phyloP scores from a whole-genome alignment of 2,329 filamentous ascomycete genomes.

The Curvularia verruculosa region DNA sequence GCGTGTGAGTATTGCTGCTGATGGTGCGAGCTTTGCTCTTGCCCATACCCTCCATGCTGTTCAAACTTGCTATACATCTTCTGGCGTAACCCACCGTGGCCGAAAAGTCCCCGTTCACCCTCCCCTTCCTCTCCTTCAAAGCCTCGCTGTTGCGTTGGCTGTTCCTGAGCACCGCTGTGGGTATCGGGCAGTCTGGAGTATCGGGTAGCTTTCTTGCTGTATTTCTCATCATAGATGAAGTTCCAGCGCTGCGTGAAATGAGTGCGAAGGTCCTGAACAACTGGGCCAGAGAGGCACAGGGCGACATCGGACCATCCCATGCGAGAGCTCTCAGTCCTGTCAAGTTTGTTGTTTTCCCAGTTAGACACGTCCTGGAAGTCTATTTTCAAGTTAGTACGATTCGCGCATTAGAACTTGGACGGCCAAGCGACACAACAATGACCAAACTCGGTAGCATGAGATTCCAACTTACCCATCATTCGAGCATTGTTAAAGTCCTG shows the following conservation, averaged over 20 bases:
- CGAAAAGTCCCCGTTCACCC: slow-evolving; percentile 45
- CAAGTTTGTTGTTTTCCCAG: slow-evolving; percentile 85
- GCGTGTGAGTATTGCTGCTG: slow-evolving; percentile 36
- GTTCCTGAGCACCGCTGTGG: slow-evolving; percentile 43
- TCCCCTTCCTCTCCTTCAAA: slow-evolving; percentile 45
- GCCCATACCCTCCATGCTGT: slow-evolving; percentile 35
- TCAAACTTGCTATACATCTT: slow-evolving; percentile 36
- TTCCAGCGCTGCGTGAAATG: slow-evolving; percentile 93
- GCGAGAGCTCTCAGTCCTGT: slow-evolving; percentile 76
- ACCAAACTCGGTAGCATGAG: not conserved
- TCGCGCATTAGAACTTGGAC: not conserved
- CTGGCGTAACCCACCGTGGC: slow-evolving; percentile 34
- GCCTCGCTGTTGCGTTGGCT: slow-evolving; percentile 41
- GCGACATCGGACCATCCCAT: slow-evolving; percentile 95
- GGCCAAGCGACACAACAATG: not conserved
- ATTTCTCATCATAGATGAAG: slow-evolving; percentile 86
- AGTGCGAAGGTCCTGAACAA: slow-evolving; percentile 73
- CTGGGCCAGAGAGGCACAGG: slow-evolving; percentile 74
- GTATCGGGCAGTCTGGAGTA: slow-evolving; percentile 51
- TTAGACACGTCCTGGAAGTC: slow-evolving; percentile 77
- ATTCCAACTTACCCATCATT: slow-evolving; percentile 67
- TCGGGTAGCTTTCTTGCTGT: slow-evolving; percentile 62
- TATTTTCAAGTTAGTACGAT: slow-evolving; percentile 25
- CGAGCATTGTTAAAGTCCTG: slow-evolving; percentile 92
- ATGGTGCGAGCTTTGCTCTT: slow-evolving; percentile 17